Base-by-base conservation (phyloP, 2,329 filamentous ascomycete genomes). In the Penicillium sp. region DNA sequence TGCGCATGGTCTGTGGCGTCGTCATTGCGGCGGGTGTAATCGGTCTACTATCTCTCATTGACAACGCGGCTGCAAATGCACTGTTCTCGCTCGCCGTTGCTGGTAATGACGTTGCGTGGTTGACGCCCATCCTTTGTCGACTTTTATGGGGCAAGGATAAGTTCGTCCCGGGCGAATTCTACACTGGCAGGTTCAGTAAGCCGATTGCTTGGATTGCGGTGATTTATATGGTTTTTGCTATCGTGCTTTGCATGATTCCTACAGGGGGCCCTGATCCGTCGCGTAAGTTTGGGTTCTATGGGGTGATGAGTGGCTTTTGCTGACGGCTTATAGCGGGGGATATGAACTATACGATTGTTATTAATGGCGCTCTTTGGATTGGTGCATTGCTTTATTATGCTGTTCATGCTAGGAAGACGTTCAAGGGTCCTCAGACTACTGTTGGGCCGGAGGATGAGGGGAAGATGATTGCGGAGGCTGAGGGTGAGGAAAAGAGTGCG, bases 291-390 rank as follows among this genome's bases (percentile, higher is more conserved):
- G 25, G 9, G 1, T 9, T 29, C 1, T 44, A 24, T 33, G 27
- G 15, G 15, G n/a, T 15, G 33, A 32, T 6, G 13, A 12, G 13
- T n/a, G 18, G 10, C 8, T n/a, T 49, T 35, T 38, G 15, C 40
- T 55, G 18, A 42, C 44, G 20, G 4, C 12, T 12, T 23, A 27
- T 47, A 72, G 69, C 72, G 0, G 57, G 75, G 44, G 65, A 65
- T 31, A 83, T 83, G 81, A 84, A 83, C 55, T 83, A 83, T 60
- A 82, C 81, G 0, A 73, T 82, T 4, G 80, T 83, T 5, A 80
- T 84, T 50, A 82, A 82, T 55, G 71, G 71, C 44, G 72, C 75
- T 1, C 75, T 83, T 2, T 83, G 81, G 81, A 71, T 74, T 9
- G 79, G 80, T 3, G 72, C 76, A 0, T 53, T 81, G 51, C 40